Evolutionary conservation across 495 filamentous ascomycete species (phyloP).

Genomic region (Podospora comata): DNA sequence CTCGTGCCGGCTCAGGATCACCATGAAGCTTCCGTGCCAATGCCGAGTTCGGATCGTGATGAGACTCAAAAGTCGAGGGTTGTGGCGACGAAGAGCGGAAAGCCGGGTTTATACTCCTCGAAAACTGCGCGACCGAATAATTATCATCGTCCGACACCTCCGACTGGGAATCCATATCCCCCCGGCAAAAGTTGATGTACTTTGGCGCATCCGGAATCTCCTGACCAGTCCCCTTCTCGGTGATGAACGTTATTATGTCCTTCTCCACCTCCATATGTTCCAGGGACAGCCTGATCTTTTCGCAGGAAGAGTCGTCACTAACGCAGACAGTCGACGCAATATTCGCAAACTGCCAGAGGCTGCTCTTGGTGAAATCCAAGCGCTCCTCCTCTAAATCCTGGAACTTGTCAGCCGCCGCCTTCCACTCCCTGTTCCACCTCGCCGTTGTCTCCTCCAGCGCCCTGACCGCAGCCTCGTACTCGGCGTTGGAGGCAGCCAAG

Average conservation of each 20-base stretch:
- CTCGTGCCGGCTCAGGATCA: constrained; percentile 45
- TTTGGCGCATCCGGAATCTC: constrained; percentile 96
- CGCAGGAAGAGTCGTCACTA: constrained; percentile 95
- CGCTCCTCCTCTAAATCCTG: constrained; percentile 98
- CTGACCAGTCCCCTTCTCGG: constrained; percentile 81
- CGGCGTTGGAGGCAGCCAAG: constrained; percentile 79
- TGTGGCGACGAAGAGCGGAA: constrained; percentile 86
- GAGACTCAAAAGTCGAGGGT: constrained; percentile 79
- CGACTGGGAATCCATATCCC: constrained; percentile 78
- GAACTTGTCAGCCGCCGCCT: constrained; percentile 97
- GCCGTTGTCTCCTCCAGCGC: constrained; percentile 92
- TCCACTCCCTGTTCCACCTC: constrained; percentile 98
- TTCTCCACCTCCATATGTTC: constrained; percentile 96
- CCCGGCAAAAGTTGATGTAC: constrained; percentile 97
- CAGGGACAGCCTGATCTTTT: constrained; percentile 91
- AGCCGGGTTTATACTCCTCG: constrained; percentile 88
- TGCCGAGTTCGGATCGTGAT: constrained; percentile 75
- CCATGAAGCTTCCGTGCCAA: constrained; percentile 61
- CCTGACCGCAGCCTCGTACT: constrained; percentile 92
- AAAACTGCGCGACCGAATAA: constrained; percentile 93
- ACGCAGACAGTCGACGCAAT: constrained; percentile 98
- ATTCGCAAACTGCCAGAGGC: constrained; percentile 97
- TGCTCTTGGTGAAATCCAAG: constrained; percentile 94
- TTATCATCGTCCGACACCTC: constrained; percentile 79
- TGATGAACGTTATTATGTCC: constrained; percentile 88